A percentile compares a stretch with the other conserved stretches of the same genome.
Evolutionary conservation across 805 yeast species (phyloP).

Genomic region (Schwanniomyces vanrijiae): DNA sequence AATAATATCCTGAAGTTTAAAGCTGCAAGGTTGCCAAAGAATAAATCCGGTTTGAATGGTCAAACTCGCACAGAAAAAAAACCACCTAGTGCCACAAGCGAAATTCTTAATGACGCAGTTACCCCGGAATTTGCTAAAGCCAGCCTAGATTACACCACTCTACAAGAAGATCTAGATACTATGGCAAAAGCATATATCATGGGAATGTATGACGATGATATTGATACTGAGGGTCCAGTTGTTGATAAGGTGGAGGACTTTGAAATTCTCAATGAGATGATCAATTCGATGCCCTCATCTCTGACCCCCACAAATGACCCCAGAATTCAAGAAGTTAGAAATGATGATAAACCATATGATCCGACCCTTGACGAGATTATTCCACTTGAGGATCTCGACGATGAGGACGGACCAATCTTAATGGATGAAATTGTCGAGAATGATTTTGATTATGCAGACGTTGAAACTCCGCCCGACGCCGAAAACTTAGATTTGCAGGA

Average conservation of each 20-base stretch:
- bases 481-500: constrained; percentile 7
- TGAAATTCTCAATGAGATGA: constrained; percentile 47
- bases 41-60: neutral
- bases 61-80: neutral
- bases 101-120: neutral
- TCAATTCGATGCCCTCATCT: constrained; percentile 33
- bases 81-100: neutral
- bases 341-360: constrained; percentile 4
- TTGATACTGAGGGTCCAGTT: constrained; percentile 54
- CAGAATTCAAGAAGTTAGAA: constrained; percentile 5
- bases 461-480: constrained; percentile 9
- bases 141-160: constrained; percentile 32
- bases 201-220: constrained; percentile 63
- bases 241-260: constrained; percentile 57
- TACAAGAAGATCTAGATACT: constrained; percentile 49
- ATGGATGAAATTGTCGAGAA: constrained; percentile 46
- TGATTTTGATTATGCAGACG: constrained; percentile 14
- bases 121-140: constrained; percentile 16
- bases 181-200: constrained; percentile 62
- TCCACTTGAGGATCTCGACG: constrained; percentile 32
- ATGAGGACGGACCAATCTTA: constrained; percentile 38
- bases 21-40: neutral
- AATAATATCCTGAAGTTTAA: neutral
- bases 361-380: constrained; percentile 14
- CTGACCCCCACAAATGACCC: neutral